Evolutionary conservation across 2,329 filamentous ascomycete genomes (phyloP), one percentile per base, ranked within the genome.

Genomic region (Trichoderma sp.): DNA sequence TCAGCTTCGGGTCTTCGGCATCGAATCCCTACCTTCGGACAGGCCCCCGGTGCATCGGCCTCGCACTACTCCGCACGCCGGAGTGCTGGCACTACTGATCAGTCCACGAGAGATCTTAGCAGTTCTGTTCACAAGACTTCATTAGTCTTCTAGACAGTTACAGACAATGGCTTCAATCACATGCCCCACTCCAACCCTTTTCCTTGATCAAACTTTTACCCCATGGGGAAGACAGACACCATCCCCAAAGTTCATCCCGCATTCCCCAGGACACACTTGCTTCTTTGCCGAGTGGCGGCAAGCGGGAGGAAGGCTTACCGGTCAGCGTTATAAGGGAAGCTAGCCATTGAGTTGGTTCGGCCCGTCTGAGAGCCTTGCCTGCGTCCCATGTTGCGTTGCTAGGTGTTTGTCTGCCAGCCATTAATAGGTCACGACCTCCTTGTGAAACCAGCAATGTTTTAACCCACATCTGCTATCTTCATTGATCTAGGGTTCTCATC

Each of bases 171-270:
- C 45, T 53, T 11, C 27, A 66, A 24, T 18, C 21, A 66, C 24
- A 45, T 45, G 38, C 64, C 29, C 65, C 65, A 68, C 45, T 53
- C 41, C 18, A 67, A 16, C 38, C 65, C n/a, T 56, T 33, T 56
- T 24, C 12, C 27, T 64, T 29, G 9, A 31, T 53, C 9, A 41
- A 63, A 16, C 29, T 64, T 63, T 27, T 64, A 72, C 69, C 69
- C 69, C 69, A 64, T 72, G 69, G 69, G 69, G 69, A 72, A 72
- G 56, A 33, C 31, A 35, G 59, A 33, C 27, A 45, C 69, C 69
- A 24, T 63, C n/a, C 35, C 41, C 67, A 14, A n/a, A n/a, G 53
- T 21, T 27, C 67, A 59, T 62, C 33, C 35, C 50, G 33, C 50
- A 62, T 71, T 71, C 33, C 27, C 41, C 50, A 56, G 24, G 56